Evolutionary conservation across 2,329 filamentous ascomycete genomes (phyloP).

Genomic region (Aspergillus glaucus): DNA sequence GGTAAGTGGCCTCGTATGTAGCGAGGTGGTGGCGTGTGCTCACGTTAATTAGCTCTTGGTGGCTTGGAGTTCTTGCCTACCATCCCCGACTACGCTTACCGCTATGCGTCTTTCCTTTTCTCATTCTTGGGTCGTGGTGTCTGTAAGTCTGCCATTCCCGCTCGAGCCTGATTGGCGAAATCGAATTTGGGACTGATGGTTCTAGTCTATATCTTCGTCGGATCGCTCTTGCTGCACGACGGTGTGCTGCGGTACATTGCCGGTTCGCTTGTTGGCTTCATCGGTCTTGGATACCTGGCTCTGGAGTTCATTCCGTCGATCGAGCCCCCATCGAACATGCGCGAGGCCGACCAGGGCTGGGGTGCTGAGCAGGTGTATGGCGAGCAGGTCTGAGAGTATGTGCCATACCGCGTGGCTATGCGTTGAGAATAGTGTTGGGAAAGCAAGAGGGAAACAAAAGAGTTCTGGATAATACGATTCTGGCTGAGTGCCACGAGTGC

Average conservation of each 20-base stretch:
- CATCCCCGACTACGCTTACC: slow-evolving; percentile 83
- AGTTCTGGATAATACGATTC: slow-evolving; percentile 13
- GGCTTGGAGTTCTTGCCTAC: slow-evolving; percentile 74
- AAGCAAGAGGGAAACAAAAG: background rate
- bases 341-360: slow-evolving; percentile 69
- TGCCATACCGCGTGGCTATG: background rate
- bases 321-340: slow-evolving; percentile 75
- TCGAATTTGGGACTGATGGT: slow-evolving; percentile 4
- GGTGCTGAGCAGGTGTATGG: slow-evolving; percentile 68
- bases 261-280: slow-evolving; percentile 68
- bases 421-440: background rate
- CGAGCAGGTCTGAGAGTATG: background rate
- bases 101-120: slow-evolving; percentile 96
- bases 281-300: slow-evolving; percentile 70
- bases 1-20: slow-evolving; percentile 47
- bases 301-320: slow-evolving; percentile 74
- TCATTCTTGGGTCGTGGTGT: slow-evolving; percentile 91
- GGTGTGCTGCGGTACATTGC: slow-evolving; percentile 64
- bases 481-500: slow-evolving; percentile 16
- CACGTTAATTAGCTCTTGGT: slow-evolving; percentile 52
- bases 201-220: slow-evolving; percentile 92
- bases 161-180: background rate
- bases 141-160: slow-evolving; percentile 59
- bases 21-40: slow-evolving; percentile 10
- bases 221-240: slow-evolving; percentile 71